A percentile compares a stretch with the other conserved stretches of the same genome.
Conservation (phyloP, 345 rosid genomes). For the Camelina neglecta region DNA sequence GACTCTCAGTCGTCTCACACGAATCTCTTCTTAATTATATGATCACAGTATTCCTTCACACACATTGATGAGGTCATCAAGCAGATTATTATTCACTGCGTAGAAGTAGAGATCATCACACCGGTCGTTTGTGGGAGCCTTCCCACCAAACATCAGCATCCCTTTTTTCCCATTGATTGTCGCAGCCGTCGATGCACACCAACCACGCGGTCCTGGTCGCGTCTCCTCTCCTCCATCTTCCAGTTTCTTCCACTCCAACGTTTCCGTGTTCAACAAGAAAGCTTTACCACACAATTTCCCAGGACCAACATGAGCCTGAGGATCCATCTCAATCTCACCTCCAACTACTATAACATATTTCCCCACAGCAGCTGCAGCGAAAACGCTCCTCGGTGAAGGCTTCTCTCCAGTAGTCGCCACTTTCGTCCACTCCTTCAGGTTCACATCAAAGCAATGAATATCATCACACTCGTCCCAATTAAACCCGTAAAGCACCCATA, state of each 20-base stretch:
- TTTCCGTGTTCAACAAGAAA: slow-evolving; percentile 1
- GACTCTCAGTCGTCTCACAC: neutral
- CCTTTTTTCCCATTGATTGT: neutral
- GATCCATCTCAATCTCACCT: neutral
- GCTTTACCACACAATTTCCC: neutral
- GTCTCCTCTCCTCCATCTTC: neutral
- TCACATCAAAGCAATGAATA: slow-evolving; percentile 1
- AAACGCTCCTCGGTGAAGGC: neutral
- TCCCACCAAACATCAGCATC: slow-evolving; percentile 11
- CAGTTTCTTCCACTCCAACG: slow-evolving; percentile 5
- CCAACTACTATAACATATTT: neutral
- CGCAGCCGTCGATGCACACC: neutral
- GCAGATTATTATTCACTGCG: neutral
- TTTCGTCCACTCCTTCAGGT: neutral
- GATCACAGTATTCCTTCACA: neutral
- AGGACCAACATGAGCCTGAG: neutral
- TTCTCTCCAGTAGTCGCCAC: neutral
- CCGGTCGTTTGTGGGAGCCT: neutral
- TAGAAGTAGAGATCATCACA: slow-evolving; percentile 4
- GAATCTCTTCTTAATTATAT: neutral
- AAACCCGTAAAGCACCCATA: neutral
- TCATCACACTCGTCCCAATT: neutral
- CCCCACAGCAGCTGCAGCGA: neutral
- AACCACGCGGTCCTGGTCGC: neutral
- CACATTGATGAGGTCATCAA: neutral